Base-by-base conservation (phyloP, 345 rosid genomes). In the Populus nigra region DNA sequence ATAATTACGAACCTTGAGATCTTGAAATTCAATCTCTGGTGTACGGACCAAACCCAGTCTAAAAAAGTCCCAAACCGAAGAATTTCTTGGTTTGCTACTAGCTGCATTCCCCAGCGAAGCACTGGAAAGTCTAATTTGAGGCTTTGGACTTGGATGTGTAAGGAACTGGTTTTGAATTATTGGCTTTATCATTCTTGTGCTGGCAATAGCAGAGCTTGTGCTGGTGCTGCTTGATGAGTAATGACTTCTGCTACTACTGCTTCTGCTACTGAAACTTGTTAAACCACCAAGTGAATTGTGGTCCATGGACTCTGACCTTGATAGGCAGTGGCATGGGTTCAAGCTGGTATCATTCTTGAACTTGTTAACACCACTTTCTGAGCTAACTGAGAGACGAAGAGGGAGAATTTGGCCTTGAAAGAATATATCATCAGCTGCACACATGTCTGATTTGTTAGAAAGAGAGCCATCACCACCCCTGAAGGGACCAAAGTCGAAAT, bases 391-490 rank as follows among this genome's bases (percentile, higher is more conserved):
- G 78, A 75, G 87, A 36, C 93, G 92, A 13, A 88, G 76, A 57
- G 97, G 97, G 16, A 92, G 82, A 33, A 93, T 89, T 77, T 83
- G 89, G 16, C 97, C 97, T 77, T 89, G 82, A 65, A 84, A 93
- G 86, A 93, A 93, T 31, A 93, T 84, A 27, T 93, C 94, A 49
- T 93, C 97, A 0, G 97, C 95, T 0, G 90, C 83, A 20, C 91
- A 91, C 90, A 92, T 92, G 72, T 88, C 91, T 70, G 87, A 84
- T 50, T 84, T 86, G 25, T 78, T 75, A 0, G 88, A 80, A 57
- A 83, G 69, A 74, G 87, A 78, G 61, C 81, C 85, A 65, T 67
- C 78, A 75, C 82, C 72, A 41, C 72, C 25, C 25, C 49, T 45
- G 50, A 12, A 86, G 16, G 88, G 85, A 7, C 78, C 90, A 53